Evolutionary conservation across 805 yeast species (phyloP), one percentile per base, ranked within the genome.

Genomic region (Lipomyces sp.): DNA sequence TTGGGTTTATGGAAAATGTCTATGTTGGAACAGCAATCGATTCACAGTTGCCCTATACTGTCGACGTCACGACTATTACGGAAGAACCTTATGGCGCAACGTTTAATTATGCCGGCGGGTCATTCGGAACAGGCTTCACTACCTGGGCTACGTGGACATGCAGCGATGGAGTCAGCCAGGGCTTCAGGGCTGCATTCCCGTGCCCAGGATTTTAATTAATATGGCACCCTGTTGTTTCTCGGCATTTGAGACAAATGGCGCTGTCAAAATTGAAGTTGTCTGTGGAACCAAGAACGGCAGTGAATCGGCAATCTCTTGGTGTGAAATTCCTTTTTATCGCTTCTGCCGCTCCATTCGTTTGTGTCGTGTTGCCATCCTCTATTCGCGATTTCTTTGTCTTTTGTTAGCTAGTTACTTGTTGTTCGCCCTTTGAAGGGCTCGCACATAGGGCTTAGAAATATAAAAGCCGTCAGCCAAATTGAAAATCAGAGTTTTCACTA

Each of bases 21-120:
- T 39, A 39, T 39, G 45, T 39, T 39, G 45, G 45, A n/a, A 39
- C 45, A 39, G 45, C 45, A 39, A 39, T 39, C 45, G 45, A 39
- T 39, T 39, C 45, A 6, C 45, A 39, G 45, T 39, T 39, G 45
- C 45, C 45, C 45, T 39, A 39, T 39, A 39, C 45, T 39, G 45
- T 39, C 45, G 45, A 39, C 45, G 15, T 39, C 45, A 39, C 45
- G 45, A 39, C 45, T 39, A 39, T 39, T 39, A 15, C 11, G 45
- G n/a, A 39, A 39, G 45, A 13, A 39, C 45, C 45, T 39, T 39
- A 39, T 39, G 45, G 45, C 45, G 45, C 45, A 39, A 39, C 45
- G n/a, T 39, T 39, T 39, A 39, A 39, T 39, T 39, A 39, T 39
- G 45, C 45, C 11, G 45, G 45, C n/a, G 45, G 45, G 45, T 39